Base-by-base conservation (phyloP, 345 rosid species). In the Turritis glabra region DNA sequence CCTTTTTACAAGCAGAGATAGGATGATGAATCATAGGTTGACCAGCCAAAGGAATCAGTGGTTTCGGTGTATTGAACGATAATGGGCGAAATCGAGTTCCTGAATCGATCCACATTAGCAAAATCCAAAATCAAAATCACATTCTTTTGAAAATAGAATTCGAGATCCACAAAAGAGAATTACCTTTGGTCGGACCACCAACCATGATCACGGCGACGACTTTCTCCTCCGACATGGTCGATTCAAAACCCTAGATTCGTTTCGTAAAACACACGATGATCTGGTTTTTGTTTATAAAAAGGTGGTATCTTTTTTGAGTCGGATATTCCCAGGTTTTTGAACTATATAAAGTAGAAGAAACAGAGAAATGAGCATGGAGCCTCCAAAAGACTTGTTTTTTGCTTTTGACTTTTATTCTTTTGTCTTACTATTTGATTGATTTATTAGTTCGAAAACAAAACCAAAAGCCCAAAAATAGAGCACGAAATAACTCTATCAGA, bases 1-100 rank as follows among this genome's bases (percentile, higher is more conserved):
- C 97, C 93, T 85, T 80, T 84, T 82, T 89, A 73, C 97, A 92
- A 75, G 96, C 89, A 82, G 88, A 86, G n/a, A 92, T 89, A 27
- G 89, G 96, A 85, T 92, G 97, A 48, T 87, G 93, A 76, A 89
- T 85, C 97, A 92, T 89, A 1, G 97, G 93, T 65, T 91, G 96
- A 2, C 97, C 97, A 43, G 93, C 96, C 67, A 92, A 80, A 18
- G 96, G 97, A 60, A 92, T 86, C 50, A 92, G 68, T 1, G 97
- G 97, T 79, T 91, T 83, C 2, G 96, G 97, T 4, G 84, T 84
- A 63, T 89, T 87, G 82, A 91, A 87, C 2, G 97, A 91, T 17
- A 91, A 79, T 21, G 96, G 91, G 51, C 97, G 79, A 81, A 91
- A 89, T 17, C 93, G 83, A 67, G 97, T 91, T 69, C 97, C 97